A percentile compares a stretch with the other conserved stretches of the same genome.
These are phyloP conservation scores for Moesziomyces globuligerus DNA, from an alignment of 1,284 basidiomycete species.

Conservation along the genomic window DNA sequence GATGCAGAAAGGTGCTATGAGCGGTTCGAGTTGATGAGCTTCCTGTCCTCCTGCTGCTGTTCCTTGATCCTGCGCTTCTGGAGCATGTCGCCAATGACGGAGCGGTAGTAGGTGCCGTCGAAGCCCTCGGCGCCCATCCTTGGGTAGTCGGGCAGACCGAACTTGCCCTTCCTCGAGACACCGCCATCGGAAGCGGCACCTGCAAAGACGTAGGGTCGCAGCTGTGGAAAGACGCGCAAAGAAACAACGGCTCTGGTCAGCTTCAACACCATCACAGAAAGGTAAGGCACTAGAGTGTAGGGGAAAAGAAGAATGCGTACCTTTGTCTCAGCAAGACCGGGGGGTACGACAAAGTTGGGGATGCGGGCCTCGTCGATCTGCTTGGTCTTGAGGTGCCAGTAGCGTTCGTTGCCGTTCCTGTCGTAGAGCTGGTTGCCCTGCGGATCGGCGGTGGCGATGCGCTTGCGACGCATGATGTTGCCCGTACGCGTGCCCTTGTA, in stretches of 20 bases:
- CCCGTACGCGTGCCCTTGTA: conserved; percentile 66
- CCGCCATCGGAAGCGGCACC: conserved; percentile 52
- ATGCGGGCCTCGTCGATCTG: conserved; percentile 60
- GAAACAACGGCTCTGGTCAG: not conserved
- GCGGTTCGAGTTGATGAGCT: conserved; percentile 11
- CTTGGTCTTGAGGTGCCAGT: conserved; percentile 60
- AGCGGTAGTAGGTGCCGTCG: conserved; percentile 58
- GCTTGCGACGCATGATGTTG: conserved; percentile 64
- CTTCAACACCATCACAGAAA: not conserved
- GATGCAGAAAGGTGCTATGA: not conserved
- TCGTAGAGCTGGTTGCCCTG: conserved; percentile 58
- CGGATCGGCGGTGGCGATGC: conserved; percentile 59
- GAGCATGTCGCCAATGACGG: conserved; percentile 55
- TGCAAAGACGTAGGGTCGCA: conserved; percentile 61
- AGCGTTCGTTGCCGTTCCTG: conserved; percentile 41
- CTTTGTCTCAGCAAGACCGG: conserved; percentile 59
- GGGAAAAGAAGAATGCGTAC: conserved; percentile 35
- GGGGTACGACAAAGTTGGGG: conserved; percentile 62
- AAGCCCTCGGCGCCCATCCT: conserved; percentile 57
- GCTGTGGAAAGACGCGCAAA: conserved; percentile 6
- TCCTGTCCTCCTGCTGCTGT: conserved; percentile 38
- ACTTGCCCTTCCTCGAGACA: conserved; percentile 40
- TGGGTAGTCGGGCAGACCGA: conserved; percentile 56
- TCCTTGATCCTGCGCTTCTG: conserved; percentile 42
- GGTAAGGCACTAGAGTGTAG: too few species aligned